Evolutionary conservation across 1,284 basidiomycete genomes (phyloP).

Genomic region (Crucibulum cyathiforme): DNA sequence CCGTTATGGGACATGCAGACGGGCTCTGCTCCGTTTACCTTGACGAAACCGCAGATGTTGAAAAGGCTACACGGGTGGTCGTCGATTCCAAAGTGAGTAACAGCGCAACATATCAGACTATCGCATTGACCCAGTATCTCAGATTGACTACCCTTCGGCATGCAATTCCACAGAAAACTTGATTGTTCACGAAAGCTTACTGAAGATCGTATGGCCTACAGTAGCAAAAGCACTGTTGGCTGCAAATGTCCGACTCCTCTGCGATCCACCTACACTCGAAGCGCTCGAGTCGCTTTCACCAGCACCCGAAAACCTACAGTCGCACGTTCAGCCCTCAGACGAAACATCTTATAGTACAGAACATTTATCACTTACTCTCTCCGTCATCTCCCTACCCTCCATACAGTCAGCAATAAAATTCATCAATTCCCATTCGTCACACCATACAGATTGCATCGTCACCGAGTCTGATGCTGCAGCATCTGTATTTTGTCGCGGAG

Average conservation of each 20-base stretch:
- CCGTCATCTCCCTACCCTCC: conserved; percentile 78
- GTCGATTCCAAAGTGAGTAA: conserved; percentile 88
- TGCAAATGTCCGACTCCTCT: conserved; percentile 78
- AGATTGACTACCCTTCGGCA: conserved; percentile 96
- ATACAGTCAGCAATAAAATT: conserved; percentile 80
- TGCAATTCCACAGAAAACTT: conserved; percentile 96
- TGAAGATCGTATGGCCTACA: conserved; percentile 79
- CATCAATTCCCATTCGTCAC: conserved; percentile 93
- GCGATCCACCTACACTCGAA: conserved; percentile 73
- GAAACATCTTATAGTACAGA: conserved; percentile 83
- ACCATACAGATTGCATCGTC: conserved; percentile 95
- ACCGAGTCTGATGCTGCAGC: conserved; percentile 79
- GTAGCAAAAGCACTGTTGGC: conserved; percentile 79
- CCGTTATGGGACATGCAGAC: conserved; percentile 99
- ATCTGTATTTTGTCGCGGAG: conserved; percentile 81
- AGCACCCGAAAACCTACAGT: conserved; percentile 43
- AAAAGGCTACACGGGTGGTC: conserved; percentile 82
- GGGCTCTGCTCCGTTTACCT: conserved; percentile 92
- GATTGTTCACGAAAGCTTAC: conserved; percentile 78
- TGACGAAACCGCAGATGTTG: conserved; percentile 80
- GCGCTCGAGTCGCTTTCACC: conserved; percentile 47
- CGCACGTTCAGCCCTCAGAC: conserved; percentile 59
- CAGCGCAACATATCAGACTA: background rate
- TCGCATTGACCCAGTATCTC: background rate
- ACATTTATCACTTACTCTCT: conserved; percentile 84